Conservation (phyloP, 2,329 filamentous ascomycete genomes). For the Myriosclerotinia scirpicola region DNA sequence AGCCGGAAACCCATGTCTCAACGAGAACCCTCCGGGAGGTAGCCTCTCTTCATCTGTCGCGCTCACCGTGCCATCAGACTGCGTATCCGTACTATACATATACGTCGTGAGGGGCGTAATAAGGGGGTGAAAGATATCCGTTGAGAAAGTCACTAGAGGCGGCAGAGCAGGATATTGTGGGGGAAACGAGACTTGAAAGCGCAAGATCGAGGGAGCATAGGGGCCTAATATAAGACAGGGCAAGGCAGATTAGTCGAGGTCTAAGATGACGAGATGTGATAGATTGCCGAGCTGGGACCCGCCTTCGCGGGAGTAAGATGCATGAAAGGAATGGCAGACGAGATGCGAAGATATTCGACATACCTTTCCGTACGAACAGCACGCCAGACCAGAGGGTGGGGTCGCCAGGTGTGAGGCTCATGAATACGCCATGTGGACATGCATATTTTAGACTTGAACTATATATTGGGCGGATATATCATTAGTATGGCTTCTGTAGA, state of each 20-base stretch:
- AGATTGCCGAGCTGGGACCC: neutral
- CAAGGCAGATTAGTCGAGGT: neutral
- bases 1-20: slow-evolving; percentile 84
- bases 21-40: slow-evolving; percentile 84
- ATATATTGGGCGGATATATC: neutral
- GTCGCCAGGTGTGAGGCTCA: slow-evolving; percentile 79
- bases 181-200: slow-evolving; percentile 88
- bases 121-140: slow-evolving; percentile 92
- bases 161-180: slow-evolving; percentile 75
- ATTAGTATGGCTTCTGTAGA: slow-evolving; percentile 2
- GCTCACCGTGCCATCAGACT: slow-evolving; percentile 74
- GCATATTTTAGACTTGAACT: slow-evolving; percentile 79
- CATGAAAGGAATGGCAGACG: neutral
- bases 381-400: slow-evolving; percentile 86
- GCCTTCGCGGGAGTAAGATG: neutral
- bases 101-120: slow-evolving; percentile 93
- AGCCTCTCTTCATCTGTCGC: slow-evolving; percentile 80
- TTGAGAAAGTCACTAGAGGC: slow-evolving; percentile 83
- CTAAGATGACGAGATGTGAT: slow-evolving; percentile 9
- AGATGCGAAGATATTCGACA: slow-evolving; percentile 26
- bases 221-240: slow-evolving; percentile 59
- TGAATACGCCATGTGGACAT: slow-evolving; percentile 82
- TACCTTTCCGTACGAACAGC: slow-evolving; percentile 86
- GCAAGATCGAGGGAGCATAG: slow-evolving; percentile 81
- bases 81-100: slow-evolving; percentile 80